A percentile compares a stretch with the other conserved stretches of the same genome.
Conservation (phyloP, 805 yeast species). For the Yarrowia hollandica region DNA sequence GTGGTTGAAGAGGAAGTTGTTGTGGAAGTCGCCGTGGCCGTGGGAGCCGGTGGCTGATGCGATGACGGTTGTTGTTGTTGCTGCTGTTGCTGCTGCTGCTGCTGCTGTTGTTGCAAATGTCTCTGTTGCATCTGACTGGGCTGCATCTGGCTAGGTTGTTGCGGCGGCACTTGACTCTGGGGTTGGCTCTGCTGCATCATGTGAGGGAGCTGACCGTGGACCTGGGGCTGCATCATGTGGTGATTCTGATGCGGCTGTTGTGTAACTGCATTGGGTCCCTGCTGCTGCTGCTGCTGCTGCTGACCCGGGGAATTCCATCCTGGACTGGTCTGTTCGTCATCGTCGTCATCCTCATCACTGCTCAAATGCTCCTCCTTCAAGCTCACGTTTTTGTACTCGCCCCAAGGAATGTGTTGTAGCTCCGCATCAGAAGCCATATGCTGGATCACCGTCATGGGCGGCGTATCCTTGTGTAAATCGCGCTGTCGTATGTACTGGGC, state of each 20-base stretch:
- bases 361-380: slow-evolving; percentile 12
- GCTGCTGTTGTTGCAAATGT: neutral
- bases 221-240: slow-evolving; percentile 17
- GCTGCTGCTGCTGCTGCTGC: slow-evolving; percentile 23
- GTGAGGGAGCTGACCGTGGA: slow-evolving; percentile 9
- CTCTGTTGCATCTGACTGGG: slow-evolving; percentile 20
- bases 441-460: slow-evolving; percentile 23
- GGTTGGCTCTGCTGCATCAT: slow-evolving; percentile 4
- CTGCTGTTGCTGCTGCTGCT: slow-evolving; percentile 15
- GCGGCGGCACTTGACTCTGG: slow-evolving; percentile 6
- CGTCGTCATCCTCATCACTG: slow-evolving; percentile 20
- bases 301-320: slow-evolving; percentile 9
- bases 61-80: slow-evolving; percentile 4
- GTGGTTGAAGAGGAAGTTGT: slow-evolving; percentile 23
- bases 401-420: slow-evolving; percentile 12
- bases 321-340: slow-evolving; percentile 18
- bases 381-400: slow-evolving; percentile 16
- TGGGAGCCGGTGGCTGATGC: slow-evolving; percentile 18
- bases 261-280: neutral
- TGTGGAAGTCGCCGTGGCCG: slow-evolving; percentile 2
- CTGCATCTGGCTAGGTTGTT: slow-evolving; percentile 20
- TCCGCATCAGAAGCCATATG: slow-evolving; percentile 18
- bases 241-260: slow-evolving; percentile 14
- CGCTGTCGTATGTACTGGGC: slow-evolving; percentile 42
- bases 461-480: slow-evolving; percentile 14